A percentile compares a stretch with the other conserved stretches of the same genome.
Evolutionary conservation across 345 rosid species (phyloP).

Genomic region (Reutealis trisperma): DNA sequence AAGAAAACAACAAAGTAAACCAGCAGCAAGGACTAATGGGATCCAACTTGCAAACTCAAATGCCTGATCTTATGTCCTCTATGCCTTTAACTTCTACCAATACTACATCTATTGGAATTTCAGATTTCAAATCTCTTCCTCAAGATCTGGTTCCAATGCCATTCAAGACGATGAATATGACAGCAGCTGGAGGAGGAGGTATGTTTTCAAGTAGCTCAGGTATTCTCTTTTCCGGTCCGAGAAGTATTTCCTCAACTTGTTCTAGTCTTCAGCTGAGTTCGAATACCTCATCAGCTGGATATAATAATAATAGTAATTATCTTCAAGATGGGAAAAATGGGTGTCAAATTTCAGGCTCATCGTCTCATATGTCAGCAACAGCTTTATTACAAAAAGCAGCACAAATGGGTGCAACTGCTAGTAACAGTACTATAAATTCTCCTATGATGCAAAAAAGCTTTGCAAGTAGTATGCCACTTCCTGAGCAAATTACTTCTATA

Average conservation of each 20-base stretch:
- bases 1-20: constrained; percentile 74
- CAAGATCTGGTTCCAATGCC: constrained; percentile 55
- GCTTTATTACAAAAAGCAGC: constrained; percentile 68
- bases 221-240: constrained; percentile 45
- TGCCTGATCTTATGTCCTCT: constrained; percentile 47
- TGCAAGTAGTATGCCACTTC: constrained; percentile 43
- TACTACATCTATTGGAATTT: constrained; percentile 32
- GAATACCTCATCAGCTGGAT: constrained; percentile 42
- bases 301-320: constrained; percentile 25
- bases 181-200: constrained; percentile 30
- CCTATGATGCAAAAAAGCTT: constrained; percentile 74
- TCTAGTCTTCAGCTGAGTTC: constrained; percentile 65
- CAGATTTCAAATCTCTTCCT: constrained; percentile 52
- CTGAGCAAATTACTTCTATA: constrained; percentile 40
- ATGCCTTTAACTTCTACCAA: constrained; percentile 27
- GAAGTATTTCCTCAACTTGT: constrained; percentile 46
- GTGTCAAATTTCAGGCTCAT: constrained; percentile 33
- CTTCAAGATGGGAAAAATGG: constrained; percentile 48
- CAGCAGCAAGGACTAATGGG: constrained; percentile 43
- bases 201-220: constrained; percentile 61
- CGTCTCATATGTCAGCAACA: constrained; percentile 69
- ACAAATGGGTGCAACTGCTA: constrained; percentile 71
- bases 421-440: constrained; percentile 53
- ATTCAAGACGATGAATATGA: constrained; percentile 50
- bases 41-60: constrained; percentile 41